Evolutionary conservation across 106 monocot species (phyloP), one percentile per base, ranked within the genome.

Genomic region (Dendrobium nobile): DNA sequence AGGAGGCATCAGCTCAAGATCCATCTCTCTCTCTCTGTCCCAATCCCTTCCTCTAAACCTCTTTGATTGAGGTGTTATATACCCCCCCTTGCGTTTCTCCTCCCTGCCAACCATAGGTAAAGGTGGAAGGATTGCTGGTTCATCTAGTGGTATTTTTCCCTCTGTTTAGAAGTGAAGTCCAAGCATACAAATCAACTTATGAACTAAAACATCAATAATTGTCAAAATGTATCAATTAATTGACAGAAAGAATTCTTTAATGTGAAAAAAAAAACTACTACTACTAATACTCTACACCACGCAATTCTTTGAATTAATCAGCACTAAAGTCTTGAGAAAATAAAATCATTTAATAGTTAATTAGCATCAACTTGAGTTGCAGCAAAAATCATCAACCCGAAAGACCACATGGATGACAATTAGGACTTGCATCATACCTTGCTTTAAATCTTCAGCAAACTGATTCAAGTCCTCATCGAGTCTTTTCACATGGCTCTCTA

Each of bases 391-490:
- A 72, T 72, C 15, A 72, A 72, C 28, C 33, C 33, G 16, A 37
- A 72, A 37, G 13, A 51, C 51, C 13, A 11, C 11, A 51, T 51
- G 51, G 13, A 51, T 51, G 51, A 51, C 15, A 51, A 11, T 51
- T 11, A 72, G 37, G 72, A 72, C 33, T 37, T 72, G 51, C 2
- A 51, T 51, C 51, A 54, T 75, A 99, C 98, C 98, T 89, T 99
- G 95, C 86, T 99, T 99, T 83, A 99, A 85, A 87, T 99, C 93
- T 83, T 99, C 95, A 40, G 95, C 95, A 89, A 99, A 99, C 72
- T 99, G 91, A 72, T 86, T 89, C 61, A 99, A 80, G 67, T 99
- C 98, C 78, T 99, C 98, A 86, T 94, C 92, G 56, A 99, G 91
- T 67, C 98, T 85, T 80, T 99, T 99, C 41, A 99, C 78, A 86